Evolutionary conservation across 352 stramenopile species (phyloP), one percentile per base, ranked within the genome.

Genomic region (Globisporangium perplexum): DNA sequence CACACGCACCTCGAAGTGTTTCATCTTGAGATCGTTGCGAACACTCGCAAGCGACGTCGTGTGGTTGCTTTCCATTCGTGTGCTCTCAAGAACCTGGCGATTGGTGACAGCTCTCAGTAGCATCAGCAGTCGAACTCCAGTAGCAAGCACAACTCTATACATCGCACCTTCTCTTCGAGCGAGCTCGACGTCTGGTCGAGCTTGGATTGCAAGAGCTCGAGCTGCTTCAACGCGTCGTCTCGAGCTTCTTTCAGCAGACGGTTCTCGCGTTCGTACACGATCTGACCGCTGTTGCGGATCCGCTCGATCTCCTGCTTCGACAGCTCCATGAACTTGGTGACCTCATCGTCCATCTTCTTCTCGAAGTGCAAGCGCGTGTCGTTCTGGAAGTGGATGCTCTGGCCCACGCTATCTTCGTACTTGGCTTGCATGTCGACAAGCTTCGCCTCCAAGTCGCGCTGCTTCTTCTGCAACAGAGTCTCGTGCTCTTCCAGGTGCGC

Each of bases 1-100:
- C 23, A 30, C 14, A 38, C 28, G 30, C 38, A 79, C 75, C 71
- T 92, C 82, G 56, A 90, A 92, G 51, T 87, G 75, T 54, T 74
- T 79, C 72, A 92, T 90, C 57, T 90, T 92, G 30, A 92, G 55
- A 26, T 92, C 76, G 46, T 78, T 88, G 28, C 76, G 74, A 0
- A 71, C 38, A 6, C 62, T 58, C 36, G 82, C 69, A 11, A 88
- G 50, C 17, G 69, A 52, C 4, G 72, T 83, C 15, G 69, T 69
- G 53, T 87, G 76, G 11, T 58, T 50, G 50, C 71, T 83, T 26
- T 90, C 82, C 55, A 69, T 57, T 5, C 76, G 67, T 20, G 72
- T 86, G 17, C 62, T 47, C 60, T 87, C 77, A 3, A 88, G 61
- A 4, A 81, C 58, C 74, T 85, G 24, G 12, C 22, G 22, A 26